Evolutionary conservation across 805 yeast genomes (phyloP).

Genomic region (Pichia paraexigua): DNA sequence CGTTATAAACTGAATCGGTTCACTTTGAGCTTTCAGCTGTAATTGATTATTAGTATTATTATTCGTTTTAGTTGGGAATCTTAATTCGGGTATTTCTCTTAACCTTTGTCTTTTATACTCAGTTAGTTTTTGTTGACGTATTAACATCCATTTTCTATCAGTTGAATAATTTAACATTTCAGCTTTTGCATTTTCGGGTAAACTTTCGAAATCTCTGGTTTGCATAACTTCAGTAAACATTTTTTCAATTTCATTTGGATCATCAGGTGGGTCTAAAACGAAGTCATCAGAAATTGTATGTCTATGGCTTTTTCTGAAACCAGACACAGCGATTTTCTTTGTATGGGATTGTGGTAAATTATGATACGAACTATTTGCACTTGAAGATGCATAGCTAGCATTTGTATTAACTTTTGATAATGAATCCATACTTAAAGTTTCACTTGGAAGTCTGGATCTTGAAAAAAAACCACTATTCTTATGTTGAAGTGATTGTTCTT

Average conservation of each 20-base stretch:
- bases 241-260: slow-evolving; percentile 58
- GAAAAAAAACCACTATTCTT: slow-evolving; percentile 6
- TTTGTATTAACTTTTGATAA: slow-evolving; percentile 24
- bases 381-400: slow-evolving; percentile 13
- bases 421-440: slow-evolving; percentile 15
- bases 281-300: slow-evolving; percentile 34
- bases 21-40: slow-evolving; percentile 32
- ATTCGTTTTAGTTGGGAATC: slow-evolving; percentile 2
- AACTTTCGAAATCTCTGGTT: slow-evolving; percentile 63
- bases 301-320: slow-evolving; percentile 27
- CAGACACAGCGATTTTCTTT: slow-evolving; percentile 18
- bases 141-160: slow-evolving; percentile 86
- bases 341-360: slow-evolving; percentile 24
- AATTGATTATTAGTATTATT: slow-evolving; percentile 27
- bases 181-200: slow-evolving; percentile 58
- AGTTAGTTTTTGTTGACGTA: slow-evolving; percentile 75
- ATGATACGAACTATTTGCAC: slow-evolving; percentile 14
- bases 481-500: neutral
- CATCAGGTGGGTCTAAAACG: slow-evolving; percentile 57
- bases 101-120: slow-evolving; percentile 50
- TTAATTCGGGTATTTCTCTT: slow-evolving; percentile 5
- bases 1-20: slow-evolving; percentile 45
- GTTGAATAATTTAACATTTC: slow-evolving; percentile 69
- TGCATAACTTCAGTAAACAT: slow-evolving; percentile 77
- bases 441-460: slow-evolving; percentile 8